Percentiles rank a stretch among this genome's conserved stretches.
Conservation (phyloP, 495 filamentous ascomycete species). For the Talaromyces borbonicus region DNA sequence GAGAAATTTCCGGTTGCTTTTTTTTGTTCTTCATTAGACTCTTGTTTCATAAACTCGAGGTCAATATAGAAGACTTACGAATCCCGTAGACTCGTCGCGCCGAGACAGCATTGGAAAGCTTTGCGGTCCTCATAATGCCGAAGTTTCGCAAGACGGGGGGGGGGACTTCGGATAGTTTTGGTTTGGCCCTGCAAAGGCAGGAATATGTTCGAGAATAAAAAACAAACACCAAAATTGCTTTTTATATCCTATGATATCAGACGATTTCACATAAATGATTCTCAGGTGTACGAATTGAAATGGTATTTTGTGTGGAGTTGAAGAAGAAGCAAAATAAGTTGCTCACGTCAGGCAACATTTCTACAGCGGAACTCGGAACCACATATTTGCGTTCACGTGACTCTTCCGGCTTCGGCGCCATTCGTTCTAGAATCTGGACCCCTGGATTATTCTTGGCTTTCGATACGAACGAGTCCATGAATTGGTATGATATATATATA, state of each 20-base stretch:
- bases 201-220: background rate
- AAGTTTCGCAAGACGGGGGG: conserved; percentile 14
- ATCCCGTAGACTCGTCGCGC: background rate
- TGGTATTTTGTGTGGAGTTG: too few relatives aligned
- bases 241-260: too few relatives aligned
- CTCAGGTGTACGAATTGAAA: too few relatives aligned
- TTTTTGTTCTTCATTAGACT: too few relatives aligned
- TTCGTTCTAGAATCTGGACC: too few relatives aligned
- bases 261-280: too few relatives aligned
- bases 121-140: conserved; percentile 4
- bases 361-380: background rate
- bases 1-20: conserved; percentile 28
- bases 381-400: background rate
- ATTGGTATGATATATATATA: too few relatives aligned
- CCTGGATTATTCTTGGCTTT: too few relatives aligned
- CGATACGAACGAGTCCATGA: too few relatives aligned
- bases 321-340: background rate
- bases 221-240: background rate
- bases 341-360: background rate
- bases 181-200: too few relatives aligned
- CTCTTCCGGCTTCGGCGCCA: background rate
- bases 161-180: conserved; percentile 20
- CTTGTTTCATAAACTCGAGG: too few relatives aligned
- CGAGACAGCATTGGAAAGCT: conserved; percentile 1
- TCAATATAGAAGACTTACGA: too few relatives aligned